Base-by-base conservation (phyloP, 2,329 filamentous ascomycete species). In the Byssoonygena ceratinophila region DNA sequence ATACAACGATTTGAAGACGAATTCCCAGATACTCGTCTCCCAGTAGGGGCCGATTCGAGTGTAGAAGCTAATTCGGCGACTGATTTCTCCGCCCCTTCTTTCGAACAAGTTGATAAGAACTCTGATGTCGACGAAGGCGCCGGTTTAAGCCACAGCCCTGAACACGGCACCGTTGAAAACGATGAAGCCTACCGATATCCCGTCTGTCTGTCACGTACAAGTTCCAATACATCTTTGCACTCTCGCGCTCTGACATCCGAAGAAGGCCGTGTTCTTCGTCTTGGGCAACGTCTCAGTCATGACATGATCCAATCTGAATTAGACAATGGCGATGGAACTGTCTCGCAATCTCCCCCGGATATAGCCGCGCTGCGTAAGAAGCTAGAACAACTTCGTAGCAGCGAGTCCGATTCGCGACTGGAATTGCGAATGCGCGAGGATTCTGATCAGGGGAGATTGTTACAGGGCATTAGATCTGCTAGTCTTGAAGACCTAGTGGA, bases 1-100 rank as follows among this genome's bases (percentile, higher is more conserved):
- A 97, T 97, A 63, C 83, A 87, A 65, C 85, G 92, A 25, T 98
- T 97, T 65, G 92, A 97, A 67, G 86, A 94, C 65, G 91, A 97
- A 68, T 97, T 89, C 62, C 92, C 92, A 0, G 91, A 97, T 64
- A 94, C 87, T 0, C 82, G 87, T 32, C 74, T 80, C 39, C 57
- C 59, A 11, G 56, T 58, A 11, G 29, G 52, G 37, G 44, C 56
- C 9, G 60, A 61, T 16, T 64, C 68, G 23, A 62, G 57, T 45
- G 34, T 52, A 3, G 39, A 54, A 18, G 36, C 52, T 23, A 57
- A 66, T 27, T 61, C 57, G 11, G 59, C 54, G 4, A 27, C 45
- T 20, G 62, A 56, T 46, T 69, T 66, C 2, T 66, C 64, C 34
- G 62, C 68, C 32, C 70, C 65, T 4, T 64, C 62, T 11, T 63